phyloP scores from a whole-genome alignment of 139 green algal species.

The Chlamydomonas sp. region DNA sequence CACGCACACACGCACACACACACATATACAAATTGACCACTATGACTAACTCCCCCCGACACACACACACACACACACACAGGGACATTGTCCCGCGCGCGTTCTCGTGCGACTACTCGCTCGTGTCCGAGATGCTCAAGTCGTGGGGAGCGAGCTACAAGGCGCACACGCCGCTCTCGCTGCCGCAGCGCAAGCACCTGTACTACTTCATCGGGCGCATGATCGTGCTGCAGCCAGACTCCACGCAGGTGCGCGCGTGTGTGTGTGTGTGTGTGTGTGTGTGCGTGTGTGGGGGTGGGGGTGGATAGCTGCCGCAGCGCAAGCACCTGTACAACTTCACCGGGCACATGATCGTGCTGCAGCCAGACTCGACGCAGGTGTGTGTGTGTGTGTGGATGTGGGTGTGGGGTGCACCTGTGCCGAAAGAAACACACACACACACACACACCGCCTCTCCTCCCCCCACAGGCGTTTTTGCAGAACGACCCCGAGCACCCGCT shows the following conservation, averaged over 20 bases:
- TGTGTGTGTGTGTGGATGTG: too few relatives aligned
- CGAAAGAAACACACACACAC: too few relatives aligned
- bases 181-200: conserved; percentile 26
- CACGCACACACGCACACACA: too few relatives aligned
- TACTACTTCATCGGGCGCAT: conserved; percentile 46
- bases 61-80: too few relatives aligned
- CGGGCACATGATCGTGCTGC: conserved; percentile 74
- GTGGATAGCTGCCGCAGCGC: too few relatives aligned
- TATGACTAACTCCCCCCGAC: background rate
- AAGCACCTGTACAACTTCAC: conserved; percentile 27
- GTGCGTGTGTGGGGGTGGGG: too few relatives aligned
- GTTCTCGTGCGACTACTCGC: conserved; percentile 94
- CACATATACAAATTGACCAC: too few relatives aligned
- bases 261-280: too few relatives aligned
- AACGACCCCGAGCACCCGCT: conserved; percentile 8
- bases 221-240: conserved; percentile 85
- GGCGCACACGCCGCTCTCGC: conserved; percentile 61
- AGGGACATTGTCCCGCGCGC: conserved; percentile 92
- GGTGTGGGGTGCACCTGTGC: too few relatives aligned
- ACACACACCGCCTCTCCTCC: too few relatives aligned
- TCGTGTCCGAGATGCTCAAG: conserved; percentile 59
- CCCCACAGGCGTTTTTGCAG: background rate
- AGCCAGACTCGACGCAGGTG: too few relatives aligned
- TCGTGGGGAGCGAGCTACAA: conserved; percentile 51
- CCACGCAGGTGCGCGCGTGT: conserved; percentile 40